These are phyloP conservation scores for Arthrocladium fulminans DNA, from an alignment of 2,329 filamentous ascomycete species.

Conservation along the genomic window DNA sequence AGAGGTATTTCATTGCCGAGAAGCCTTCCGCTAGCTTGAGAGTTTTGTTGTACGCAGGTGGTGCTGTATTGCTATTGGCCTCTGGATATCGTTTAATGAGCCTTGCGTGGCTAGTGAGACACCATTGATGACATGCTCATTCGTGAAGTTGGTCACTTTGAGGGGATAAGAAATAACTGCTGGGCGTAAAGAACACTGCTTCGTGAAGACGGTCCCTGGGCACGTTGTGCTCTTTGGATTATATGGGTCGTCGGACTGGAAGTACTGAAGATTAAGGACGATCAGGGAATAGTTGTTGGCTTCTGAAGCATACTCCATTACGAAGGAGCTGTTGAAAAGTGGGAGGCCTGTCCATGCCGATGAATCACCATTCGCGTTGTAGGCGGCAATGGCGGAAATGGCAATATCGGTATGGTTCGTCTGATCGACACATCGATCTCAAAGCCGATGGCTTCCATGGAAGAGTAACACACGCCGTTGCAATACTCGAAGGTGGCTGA, in stretches of 20 bases:
- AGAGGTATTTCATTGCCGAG: conserved; percentile 5
- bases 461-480: conserved; percentile 8
- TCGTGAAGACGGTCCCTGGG: conserved; percentile 5
- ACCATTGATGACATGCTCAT: conserved; percentile 10
- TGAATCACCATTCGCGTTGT: background rate
- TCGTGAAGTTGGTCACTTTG: conserved; percentile 11
- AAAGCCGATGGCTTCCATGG: conserved; percentile 10
- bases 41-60: background rate
- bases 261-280: conserved; percentile 9
- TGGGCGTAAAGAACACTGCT: conserved; percentile 9
- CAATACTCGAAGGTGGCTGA: conserved; percentile 3
- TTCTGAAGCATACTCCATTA: conserved; percentile 1
- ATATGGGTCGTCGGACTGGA: conserved; percentile 10
- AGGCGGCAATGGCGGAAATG: conserved; percentile 8
- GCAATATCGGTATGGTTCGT: conserved; percentile 10
- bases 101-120: background rate
- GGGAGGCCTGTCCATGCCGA: conserved; percentile 9
- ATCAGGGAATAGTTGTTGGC: conserved; percentile 8
- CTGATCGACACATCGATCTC: conserved; percentile 10
- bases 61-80: background rate
- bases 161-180: conserved; percentile 8
- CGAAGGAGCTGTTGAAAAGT: conserved; percentile 12
- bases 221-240: conserved; percentile 6
- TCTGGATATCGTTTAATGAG: background rate
- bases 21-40: conserved; percentile 11